A percentile compares a stretch with the other conserved stretches of the same genome.
Evolutionary conservation across 371 early-diverging fungal species (phyloP).

Genomic region (Syncephalastrum sp.): DNA sequence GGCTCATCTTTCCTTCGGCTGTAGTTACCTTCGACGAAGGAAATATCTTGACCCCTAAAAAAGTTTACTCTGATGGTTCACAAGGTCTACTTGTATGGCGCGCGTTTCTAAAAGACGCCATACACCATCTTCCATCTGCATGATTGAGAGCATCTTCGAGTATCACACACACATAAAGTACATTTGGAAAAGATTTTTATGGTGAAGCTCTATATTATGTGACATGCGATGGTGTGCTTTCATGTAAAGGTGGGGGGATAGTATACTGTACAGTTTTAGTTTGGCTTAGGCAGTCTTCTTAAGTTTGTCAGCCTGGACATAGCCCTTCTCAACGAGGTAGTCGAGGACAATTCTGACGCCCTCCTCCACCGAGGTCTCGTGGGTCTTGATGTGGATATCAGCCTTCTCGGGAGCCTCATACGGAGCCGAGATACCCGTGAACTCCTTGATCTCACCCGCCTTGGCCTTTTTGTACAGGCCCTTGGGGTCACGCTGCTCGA

Average conservation of each 20-base stretch:
- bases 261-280: no score
- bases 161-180: not conserved
- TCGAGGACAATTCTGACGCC: conserved; percentile 53
- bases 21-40: conserved; percentile 25
- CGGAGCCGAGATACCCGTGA: conserved; percentile 92
- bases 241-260: not conserved
- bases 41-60: conserved; percentile 13
- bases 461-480: conserved; percentile 95
- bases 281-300: conserved; percentile 4
- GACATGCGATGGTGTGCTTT: not conserved
- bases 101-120: not conserved
- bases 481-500: conserved; percentile 92
- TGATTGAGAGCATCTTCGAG: no score
- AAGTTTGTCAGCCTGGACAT: conserved; percentile 24
- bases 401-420: conserved; percentile 86
- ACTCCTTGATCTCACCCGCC: conserved; percentile 90
- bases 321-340: conserved; percentile 35
- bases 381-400: conserved; percentile 84
- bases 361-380: conserved; percentile 70
- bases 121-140: not conserved
- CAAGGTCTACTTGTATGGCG: not conserved
- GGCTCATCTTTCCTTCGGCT: not conserved
- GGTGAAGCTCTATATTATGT: no score
- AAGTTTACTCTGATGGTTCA: no score
- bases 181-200: not conserved